Percentiles rank a stretch among this genome's conserved stretches.
Evolutionary conservation across 768 basidiomycete genomes (phyloP).

Genomic region (Lactarius sanguifluus): DNA sequence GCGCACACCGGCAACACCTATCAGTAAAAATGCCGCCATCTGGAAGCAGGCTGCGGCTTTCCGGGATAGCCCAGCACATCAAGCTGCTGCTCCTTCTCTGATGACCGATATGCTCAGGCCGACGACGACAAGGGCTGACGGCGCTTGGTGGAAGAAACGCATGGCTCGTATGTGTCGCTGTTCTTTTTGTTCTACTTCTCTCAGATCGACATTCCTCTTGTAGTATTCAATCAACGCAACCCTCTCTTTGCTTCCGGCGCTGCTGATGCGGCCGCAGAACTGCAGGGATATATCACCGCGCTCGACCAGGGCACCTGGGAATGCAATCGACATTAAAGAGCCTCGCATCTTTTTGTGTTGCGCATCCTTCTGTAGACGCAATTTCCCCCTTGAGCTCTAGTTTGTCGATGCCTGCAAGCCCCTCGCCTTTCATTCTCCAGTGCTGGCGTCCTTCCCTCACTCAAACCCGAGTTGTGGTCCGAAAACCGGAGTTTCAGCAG

Average conservation of each 20-base stretch:
- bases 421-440: conserved; percentile 53
- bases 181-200: neutral
- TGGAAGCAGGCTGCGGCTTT: conserved; percentile 78
- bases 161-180: conserved; percentile 55
- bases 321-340: conserved; percentile 59
- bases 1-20: conserved; percentile 61
- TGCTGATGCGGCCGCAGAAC: conserved; percentile 47
- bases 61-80: conserved; percentile 71
- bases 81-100: conserved; percentile 57
- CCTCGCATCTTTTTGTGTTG: conserved; percentile 60
- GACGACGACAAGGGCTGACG: conserved; percentile 67
- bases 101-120: conserved; percentile 36
- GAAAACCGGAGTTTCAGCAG: conserved; percentile 68
- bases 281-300: conserved; percentile 52
- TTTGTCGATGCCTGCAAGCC: conserved; percentile 51
- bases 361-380: conserved; percentile 54
- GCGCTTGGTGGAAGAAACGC: conserved; percentile 83
- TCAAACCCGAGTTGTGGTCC: conserved; percentile 67
- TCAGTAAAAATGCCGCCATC: conserved; percentile 53
- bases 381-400: conserved; percentile 56
- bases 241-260: conserved; percentile 43
- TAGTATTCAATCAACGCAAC: conserved; percentile 53
- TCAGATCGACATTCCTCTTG: conserved; percentile 7
- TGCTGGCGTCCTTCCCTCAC: conserved; percentile 44
- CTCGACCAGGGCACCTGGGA: conserved; percentile 55